A percentile compares a stretch with the other conserved stretches of the same genome.
phyloP scores from a whole-genome alignment of 306 rosid genomes.

The Rubus idaeus region DNA sequence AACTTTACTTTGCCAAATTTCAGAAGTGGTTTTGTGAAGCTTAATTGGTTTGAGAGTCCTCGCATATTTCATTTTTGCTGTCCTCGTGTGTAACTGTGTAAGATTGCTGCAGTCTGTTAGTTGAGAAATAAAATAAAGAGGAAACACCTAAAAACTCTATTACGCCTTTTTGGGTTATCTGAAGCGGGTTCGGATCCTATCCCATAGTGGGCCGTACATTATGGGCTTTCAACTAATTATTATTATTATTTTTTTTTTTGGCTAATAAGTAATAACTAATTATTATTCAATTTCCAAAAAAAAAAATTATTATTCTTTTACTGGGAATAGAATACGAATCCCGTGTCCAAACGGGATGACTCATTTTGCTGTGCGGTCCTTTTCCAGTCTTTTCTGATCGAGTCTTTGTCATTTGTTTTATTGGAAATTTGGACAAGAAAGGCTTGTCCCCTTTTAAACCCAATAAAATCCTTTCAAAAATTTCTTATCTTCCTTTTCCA shows the following conservation, averaged over 20 bases:
- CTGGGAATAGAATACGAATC: not conserved
- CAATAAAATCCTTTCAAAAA: not conserved
- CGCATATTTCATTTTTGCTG: not conserved
- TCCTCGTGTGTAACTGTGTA: too few relatives aligned
- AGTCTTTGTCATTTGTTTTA: not conserved
- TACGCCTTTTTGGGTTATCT: too few relatives aligned
- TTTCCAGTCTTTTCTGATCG: not conserved
- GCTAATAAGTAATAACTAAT: too few relatives aligned
- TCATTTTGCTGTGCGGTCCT: not conserved
- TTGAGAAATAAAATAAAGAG: too few relatives aligned
- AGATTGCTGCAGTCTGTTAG: too few relatives aligned
- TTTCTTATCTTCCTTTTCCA: not conserved
- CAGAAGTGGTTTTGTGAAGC: not conserved
- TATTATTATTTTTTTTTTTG: too few relatives aligned
- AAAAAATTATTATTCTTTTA: too few relatives aligned
- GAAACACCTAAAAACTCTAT: too few relatives aligned
- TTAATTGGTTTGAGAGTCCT: too few relatives aligned
- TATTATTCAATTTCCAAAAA: too few relatives aligned
- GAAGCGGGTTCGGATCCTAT: not conserved
- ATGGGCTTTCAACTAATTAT: too few relatives aligned
- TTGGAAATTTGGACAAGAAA: not conserved
- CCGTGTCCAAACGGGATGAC: not conserved
- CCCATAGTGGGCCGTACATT: too few relatives aligned
- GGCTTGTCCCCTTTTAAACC: not conserved
- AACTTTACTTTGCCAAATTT: not conserved